phyloP scores from a whole-genome alignment of 345 rosid genomes.

The Gossypium turneri region DNA sequence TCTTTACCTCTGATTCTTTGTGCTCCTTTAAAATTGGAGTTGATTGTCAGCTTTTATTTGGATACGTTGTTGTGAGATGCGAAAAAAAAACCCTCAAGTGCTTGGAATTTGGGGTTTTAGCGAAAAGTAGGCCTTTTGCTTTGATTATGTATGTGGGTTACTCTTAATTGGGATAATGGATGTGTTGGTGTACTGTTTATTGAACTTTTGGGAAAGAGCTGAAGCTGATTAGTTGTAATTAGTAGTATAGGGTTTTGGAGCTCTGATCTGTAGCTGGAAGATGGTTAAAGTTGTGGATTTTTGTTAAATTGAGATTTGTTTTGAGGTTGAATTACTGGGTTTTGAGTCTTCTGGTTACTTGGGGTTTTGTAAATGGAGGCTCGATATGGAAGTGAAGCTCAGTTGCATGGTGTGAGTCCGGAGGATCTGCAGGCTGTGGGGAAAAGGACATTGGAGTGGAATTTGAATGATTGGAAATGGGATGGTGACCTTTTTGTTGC shows the following conservation, averaged over 20 bases:
- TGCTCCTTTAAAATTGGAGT: constrained; percentile 3
- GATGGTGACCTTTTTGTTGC: constrained; percentile 96
- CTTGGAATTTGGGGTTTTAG: constrained; percentile 5
- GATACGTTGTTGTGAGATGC: constrained; percentile 3
- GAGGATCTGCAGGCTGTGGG: constrained; percentile 51
- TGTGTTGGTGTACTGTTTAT: constrained; percentile 48
- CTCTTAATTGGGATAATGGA: constrained; percentile 65
- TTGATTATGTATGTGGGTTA: constrained; percentile 50
- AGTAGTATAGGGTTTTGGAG: constrained; percentile 17
- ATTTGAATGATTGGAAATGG: constrained; percentile 96
- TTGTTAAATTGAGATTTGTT: background rate
- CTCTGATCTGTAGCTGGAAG: constrained; percentile 38
- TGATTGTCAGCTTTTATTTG: background rate
- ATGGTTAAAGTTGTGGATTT: constrained; percentile 13
- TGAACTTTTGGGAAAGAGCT: constrained; percentile 62
- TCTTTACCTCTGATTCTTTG: constrained; percentile 1
- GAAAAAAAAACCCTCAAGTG: constrained; percentile 1
- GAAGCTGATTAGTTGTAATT: constrained; percentile 52
- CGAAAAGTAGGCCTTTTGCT: constrained; percentile 6
- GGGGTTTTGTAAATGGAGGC: constrained; percentile 60
- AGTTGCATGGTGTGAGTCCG: constrained; percentile 47
- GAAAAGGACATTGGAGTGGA: constrained; percentile 75
- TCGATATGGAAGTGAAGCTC: constrained; percentile 58
- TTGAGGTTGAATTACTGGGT: constrained; percentile 16
- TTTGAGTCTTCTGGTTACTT: constrained; percentile 22